Conservation (phyloP, 1,284 basidiomycete genomes). For the Cerrena zonata region DNA sequence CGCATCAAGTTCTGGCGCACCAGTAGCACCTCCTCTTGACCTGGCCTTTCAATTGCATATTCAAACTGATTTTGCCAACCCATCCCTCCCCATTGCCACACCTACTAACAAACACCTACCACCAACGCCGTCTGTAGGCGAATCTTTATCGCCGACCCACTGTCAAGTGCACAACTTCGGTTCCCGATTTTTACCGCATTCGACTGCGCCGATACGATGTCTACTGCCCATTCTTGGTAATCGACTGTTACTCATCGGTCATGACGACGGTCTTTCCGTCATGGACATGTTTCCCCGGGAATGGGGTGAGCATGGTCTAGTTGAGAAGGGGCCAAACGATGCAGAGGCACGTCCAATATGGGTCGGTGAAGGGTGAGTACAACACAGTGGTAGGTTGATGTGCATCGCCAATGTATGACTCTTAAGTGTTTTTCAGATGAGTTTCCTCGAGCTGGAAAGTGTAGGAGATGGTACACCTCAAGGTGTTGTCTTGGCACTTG, state of each 20-base stretch:
- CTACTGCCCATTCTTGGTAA: constrained; percentile 63
- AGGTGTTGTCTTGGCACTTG: constrained; percentile 69
- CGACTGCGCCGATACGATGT: constrained; percentile 64
- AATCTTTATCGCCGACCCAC: constrained; percentile 52
- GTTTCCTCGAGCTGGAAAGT: constrained; percentile 63
- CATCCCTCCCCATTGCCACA: constrained; percentile 24
- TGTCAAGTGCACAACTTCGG: constrained; percentile 69
- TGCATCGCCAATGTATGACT: constrained; percentile 4
- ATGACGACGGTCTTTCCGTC: constrained; percentile 70
- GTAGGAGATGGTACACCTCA: constrained; percentile 55
- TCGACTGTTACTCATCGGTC: constrained; percentile 63
- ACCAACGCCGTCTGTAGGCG: constrained; percentile 44
- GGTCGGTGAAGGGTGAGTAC: constrained; percentile 66
- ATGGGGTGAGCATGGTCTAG: constrained; percentile 44
- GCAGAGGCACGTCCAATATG: constrained; percentile 62
- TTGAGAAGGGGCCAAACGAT: constrained; percentile 59
- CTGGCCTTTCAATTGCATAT: constrained; percentile 34
- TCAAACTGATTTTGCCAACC: constrained; percentile 37
- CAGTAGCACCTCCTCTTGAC: no score
- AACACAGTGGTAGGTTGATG: constrained; percentile 5
- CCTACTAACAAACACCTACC: constrained; percentile 28
- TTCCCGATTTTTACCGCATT: constrained; percentile 76
- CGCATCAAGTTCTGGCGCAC: background rate
- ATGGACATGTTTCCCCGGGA: constrained; percentile 72
- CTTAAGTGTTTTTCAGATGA: constrained; percentile 66